Evolutionary conservation across 139 green algal species (phyloP).

Genomic region (Micromonas pusilla): DNA sequence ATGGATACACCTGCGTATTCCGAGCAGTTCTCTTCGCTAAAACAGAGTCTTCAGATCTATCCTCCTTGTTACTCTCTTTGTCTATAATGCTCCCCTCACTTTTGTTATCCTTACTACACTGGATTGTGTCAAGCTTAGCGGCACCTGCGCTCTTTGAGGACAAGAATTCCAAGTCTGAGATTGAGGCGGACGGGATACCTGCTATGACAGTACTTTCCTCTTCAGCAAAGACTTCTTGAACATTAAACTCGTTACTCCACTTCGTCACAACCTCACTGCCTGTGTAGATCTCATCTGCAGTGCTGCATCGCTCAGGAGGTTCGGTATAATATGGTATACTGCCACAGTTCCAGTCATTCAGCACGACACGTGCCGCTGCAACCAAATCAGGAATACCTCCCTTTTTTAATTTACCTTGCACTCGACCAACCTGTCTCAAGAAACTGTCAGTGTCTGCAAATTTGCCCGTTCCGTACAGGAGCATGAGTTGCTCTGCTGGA

Average conservation of each 20-base stretch:
- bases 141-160: no score
- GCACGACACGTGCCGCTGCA: conserved; percentile 65
- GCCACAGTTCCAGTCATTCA: conserved; percentile 92
- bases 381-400: conserved; percentile 61
- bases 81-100: no score
- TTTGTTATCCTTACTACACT: no score
- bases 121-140: no score
- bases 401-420: conserved; percentile 75
- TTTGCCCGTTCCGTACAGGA: conserved; percentile 67
- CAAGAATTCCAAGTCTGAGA: no score
- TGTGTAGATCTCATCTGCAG: conserved; percentile 41
- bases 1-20: no score
- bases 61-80: no score
- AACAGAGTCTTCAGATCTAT: no score
- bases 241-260: conserved; percentile 68
- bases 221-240: conserved; percentile 55
- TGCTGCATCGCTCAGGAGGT: conserved; percentile 19
- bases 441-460: conserved; percentile 68
- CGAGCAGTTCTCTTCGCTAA: no score
- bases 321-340: conserved; percentile 66
- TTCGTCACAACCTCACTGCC: conserved; percentile 54
- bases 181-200: no score
- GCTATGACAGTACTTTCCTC: conserved; percentile 65
- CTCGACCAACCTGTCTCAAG: conserved; percentile 62
- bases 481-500: conserved; percentile 74